Percentiles rank a stretch among this genome's conserved stretches.
Conservation (phyloP, 2,329 filamentous ascomycete species). For the Xylaria hypoxylon region DNA sequence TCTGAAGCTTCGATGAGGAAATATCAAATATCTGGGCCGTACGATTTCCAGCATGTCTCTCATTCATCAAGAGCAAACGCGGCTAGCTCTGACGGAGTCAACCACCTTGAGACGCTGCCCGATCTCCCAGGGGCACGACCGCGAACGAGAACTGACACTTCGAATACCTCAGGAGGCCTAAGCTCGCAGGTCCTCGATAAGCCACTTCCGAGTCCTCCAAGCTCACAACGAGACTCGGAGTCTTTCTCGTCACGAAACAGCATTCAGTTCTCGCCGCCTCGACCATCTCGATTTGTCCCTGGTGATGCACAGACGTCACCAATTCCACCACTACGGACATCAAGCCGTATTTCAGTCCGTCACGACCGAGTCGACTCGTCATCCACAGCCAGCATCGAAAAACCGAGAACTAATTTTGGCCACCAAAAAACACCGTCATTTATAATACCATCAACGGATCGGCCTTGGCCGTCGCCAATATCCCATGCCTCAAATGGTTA, state of each 20-base stretch:
- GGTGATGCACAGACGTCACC: conserved; percentile 54
- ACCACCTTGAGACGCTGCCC: conserved; percentile 56
- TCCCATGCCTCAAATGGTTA: conserved; percentile 29
- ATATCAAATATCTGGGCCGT: conserved; percentile 70
- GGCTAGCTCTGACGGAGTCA: conserved; percentile 55
- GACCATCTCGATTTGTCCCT: conserved; percentile 63
- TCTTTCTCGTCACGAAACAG: conserved; percentile 63
- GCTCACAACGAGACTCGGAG: conserved; percentile 54
- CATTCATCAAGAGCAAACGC: conserved; percentile 66
- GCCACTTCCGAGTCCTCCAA: conserved; percentile 48
- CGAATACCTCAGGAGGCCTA: conserved; percentile 5
- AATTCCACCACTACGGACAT: conserved; percentile 63
- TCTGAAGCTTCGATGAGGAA: conserved; percentile 52
- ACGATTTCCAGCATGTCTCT: conserved; percentile 74
- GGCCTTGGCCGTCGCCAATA: conserved; percentile 23
- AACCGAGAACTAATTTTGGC: conserved; percentile 59
- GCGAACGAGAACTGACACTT: conserved; percentile 37
- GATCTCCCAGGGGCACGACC: conserved; percentile 55
- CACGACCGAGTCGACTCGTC: conserved; percentile 58
- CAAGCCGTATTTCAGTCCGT: conserved; percentile 64
- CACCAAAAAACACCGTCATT: conserved; percentile 61
- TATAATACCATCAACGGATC: conserved; percentile 37
- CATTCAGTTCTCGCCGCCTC: conserved; percentile 60
- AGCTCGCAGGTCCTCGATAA: conserved; percentile 36
- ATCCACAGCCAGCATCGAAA: conserved; percentile 53